Base-by-base conservation (phyloP, 1,139 yeast genomes). In the Scheffersomyces parashehatae region DNA sequence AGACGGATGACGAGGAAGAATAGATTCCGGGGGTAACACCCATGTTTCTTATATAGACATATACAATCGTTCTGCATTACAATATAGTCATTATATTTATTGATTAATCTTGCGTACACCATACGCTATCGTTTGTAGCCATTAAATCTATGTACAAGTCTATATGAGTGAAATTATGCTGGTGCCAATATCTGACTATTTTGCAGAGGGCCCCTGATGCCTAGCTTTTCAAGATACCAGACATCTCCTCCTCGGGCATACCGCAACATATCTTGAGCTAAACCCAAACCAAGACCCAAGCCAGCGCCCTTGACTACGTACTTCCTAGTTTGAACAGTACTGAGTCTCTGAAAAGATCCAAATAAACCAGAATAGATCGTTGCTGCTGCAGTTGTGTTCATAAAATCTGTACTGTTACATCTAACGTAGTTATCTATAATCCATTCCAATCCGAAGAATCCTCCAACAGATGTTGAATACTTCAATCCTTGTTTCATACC, bases 371-470 rank as follows among this genome's bases (percentile, higher is more conserved):
- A 86, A 11, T 79, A 70, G 0, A 72, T 44, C 2, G 76, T 65
- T 0, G 85, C 75, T 0, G 91, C 81, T 20, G 72, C 65, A 5
- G 81, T 67, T 0, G 95, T 85, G 48, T 81, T 83, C 20, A 78
- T 54, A 49, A 83, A 79, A 57, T 87, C 95, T 11, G 77, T 74
- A 24, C 72, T 68, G 6, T 79, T 81, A 4, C 62, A 58, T 44
- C 93, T 64, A 0, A 64, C 49, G 11, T 65, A 57, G 1, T 45
- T 45, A 58, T 88, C 96, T 12, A 87, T 55, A 5, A 65, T 51
- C 5, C 84, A 85, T 57, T 88, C 96, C 15, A 81, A 47, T 0
- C 82, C 81, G 55, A 87, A 83, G 50, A 82, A 76, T 2, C 73
- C 58, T 0, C 77, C 70, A 1, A 82, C 78, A 4, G 79, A 74